A percentile compares a stretch with the other conserved stretches of the same genome.
These are phyloP conservation scores for Amanita polypyramis DNA, from an alignment of 768 basidiomycete species.

Conservation along the genomic window DNA sequence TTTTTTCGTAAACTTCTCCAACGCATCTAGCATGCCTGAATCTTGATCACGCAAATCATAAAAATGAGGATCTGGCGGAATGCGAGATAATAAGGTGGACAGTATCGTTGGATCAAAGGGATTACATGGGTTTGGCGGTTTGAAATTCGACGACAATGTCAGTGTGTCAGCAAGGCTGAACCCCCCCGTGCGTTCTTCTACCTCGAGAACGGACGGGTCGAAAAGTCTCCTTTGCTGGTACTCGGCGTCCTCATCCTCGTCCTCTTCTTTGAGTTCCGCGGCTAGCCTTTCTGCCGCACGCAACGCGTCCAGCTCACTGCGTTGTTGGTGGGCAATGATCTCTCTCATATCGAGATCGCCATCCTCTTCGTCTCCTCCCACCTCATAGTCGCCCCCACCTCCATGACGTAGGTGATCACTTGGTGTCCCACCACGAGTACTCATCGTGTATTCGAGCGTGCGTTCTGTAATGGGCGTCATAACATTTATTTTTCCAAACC, in stretches of 20 bases:
- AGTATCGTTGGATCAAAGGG: constrained; percentile 66
- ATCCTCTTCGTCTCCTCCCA: constrained; percentile 17
- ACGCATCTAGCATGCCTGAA: constrained; percentile 47
- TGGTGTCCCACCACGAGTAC: constrained; percentile 41
- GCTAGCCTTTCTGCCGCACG: constrained; percentile 43
- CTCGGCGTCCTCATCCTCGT: constrained; percentile 13
- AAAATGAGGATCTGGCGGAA: constrained; percentile 50
- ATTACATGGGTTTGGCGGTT: constrained; percentile 80
- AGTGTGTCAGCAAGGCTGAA: constrained; percentile 59
- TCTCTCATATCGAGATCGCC: constrained; percentile 11
- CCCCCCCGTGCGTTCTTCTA: constrained; percentile 51
- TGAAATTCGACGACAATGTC: constrained; percentile 51
- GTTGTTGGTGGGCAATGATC: constrained; percentile 20
- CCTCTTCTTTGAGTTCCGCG: constrained; percentile 33
- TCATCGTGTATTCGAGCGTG: constrained; percentile 73
- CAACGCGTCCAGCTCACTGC: constrained; percentile 36
- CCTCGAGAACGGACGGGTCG: not conserved
- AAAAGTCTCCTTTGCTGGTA: not conserved
- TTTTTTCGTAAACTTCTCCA: constrained; percentile 65
- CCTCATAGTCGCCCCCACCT: constrained; percentile 15
- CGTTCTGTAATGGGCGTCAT: constrained; percentile 98
- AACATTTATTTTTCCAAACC: constrained; percentile 76
- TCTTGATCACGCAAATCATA: constrained; percentile 46
- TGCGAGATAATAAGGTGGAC: constrained; percentile 49
- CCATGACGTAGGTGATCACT: constrained; percentile 20